Percentiles rank a stretch among this genome's conserved stretches.
Evolutionary conservation across 1,139 yeast genomes (phyloP).

Genomic region (Geotrichum phurueaensis): DNA sequence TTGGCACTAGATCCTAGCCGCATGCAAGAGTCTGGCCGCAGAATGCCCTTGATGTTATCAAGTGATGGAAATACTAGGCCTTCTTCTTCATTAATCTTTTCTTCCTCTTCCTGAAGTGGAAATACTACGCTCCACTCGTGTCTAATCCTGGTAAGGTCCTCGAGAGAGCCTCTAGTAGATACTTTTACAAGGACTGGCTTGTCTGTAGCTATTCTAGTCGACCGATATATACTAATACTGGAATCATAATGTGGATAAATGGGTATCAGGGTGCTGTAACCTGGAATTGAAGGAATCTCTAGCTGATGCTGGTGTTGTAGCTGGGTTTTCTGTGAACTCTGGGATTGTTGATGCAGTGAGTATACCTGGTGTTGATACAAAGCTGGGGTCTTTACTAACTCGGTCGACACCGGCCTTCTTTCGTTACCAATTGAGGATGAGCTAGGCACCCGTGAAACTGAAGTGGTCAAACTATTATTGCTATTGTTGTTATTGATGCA

Average conservation of each 20-base stretch:
- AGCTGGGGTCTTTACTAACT: not conserved
- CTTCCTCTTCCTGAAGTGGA: constrained; percentile 6
- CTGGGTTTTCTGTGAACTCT: not conserved
- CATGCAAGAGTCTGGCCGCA: constrained; percentile 26
- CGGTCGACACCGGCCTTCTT: not conserved
- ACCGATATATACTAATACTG: constrained; percentile 29
- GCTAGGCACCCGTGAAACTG: constrained; percentile 3
- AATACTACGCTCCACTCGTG: constrained; percentile 30
- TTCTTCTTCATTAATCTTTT: constrained; percentile 2
- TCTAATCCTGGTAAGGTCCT: constrained; percentile 28
- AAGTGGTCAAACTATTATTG: not conserved
- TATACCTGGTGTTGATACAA: not conserved
- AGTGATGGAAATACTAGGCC: constrained; percentile 13
- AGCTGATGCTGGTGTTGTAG: not conserved
- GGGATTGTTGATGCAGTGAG: constrained; percentile 3
- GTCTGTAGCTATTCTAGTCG: constrained; percentile 19
- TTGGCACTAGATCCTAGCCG: constrained; percentile 22
- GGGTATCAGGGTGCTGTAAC: constrained; percentile 25
- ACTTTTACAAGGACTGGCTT: constrained; percentile 26
- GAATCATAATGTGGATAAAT: constrained; percentile 26
- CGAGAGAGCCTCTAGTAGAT: constrained; percentile 27
- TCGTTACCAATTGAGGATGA: constrained; percentile 1
- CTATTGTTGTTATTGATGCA: constrained; percentile 1
- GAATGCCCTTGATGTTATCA: constrained; percentile 24
- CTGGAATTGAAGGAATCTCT: constrained; percentile 21